Evolutionary conservation across 352 stramenopile species (phyloP).

Genomic region (Phytophthora sp.): DNA sequence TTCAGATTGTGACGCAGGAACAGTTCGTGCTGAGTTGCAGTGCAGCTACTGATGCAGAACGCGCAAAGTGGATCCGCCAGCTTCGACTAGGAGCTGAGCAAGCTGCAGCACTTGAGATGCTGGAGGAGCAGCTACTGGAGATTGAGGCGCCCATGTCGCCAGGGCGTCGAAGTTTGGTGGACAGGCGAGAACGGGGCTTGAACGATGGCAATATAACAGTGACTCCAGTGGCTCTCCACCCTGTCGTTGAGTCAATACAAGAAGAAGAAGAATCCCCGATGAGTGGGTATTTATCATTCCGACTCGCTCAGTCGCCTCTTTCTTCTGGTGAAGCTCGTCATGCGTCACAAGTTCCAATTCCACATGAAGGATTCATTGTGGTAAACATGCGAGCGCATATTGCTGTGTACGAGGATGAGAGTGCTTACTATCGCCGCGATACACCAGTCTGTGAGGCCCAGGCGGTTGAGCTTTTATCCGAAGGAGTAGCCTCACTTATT

Average conservation of each 20-base stretch:
- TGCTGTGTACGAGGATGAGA: slow-evolving; percentile 54
- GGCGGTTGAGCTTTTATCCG: slow-evolving; percentile 38
- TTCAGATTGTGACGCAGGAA: slow-evolving; percentile 73
- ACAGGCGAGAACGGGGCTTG: slow-evolving; percentile 15
- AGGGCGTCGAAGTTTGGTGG: slow-evolving; percentile 25
- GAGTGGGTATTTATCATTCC: slow-evolving; percentile 32
- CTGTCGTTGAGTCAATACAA: background rate
- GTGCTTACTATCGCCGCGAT: slow-evolving; percentile 38
- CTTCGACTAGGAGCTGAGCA: slow-evolving; percentile 61
- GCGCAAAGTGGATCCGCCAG: slow-evolving; percentile 73
- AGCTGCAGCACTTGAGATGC: slow-evolving; percentile 54
- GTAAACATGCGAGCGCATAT: slow-evolving; percentile 38
- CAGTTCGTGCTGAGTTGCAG: slow-evolving; percentile 70
- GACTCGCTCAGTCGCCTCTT: slow-evolving; percentile 10
- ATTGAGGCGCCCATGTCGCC: slow-evolving; percentile 29
- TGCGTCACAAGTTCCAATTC: slow-evolving; percentile 14
- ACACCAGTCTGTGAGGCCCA: slow-evolving; percentile 28
- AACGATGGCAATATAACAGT: slow-evolving; percentile 8
- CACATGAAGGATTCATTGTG: slow-evolving; percentile 42
- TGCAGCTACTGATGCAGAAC: slow-evolving; percentile 57
- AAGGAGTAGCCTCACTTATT: slow-evolving; percentile 16
- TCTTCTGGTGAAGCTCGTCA: slow-evolving; percentile 18
- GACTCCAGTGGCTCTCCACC: background rate
- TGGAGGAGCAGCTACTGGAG: slow-evolving; percentile 56
- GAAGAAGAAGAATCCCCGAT: slow-evolving; percentile 31